Evolutionary conservation across 116 monocot genomes (phyloP).

Genomic region (Cymodocea nodosa): DNA sequence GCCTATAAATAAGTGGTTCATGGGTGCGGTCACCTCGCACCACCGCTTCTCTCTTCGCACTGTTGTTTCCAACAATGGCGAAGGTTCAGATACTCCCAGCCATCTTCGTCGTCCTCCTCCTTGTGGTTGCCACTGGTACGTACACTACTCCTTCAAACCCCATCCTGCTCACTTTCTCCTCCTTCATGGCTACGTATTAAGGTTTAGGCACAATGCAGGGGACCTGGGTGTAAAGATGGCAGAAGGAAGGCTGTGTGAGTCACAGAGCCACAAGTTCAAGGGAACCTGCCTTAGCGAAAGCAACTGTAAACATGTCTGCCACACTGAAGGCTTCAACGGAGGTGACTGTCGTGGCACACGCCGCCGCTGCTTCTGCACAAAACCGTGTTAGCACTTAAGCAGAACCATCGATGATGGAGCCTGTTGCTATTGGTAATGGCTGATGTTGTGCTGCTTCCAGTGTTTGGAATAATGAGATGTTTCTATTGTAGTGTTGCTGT

Average conservation of each 20-base stretch:
- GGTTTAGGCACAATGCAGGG: neutral
- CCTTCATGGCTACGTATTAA: neutral
- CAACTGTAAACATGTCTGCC: conserved; percentile 50
- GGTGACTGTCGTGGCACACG: conserved; percentile 46
- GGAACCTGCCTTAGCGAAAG: conserved; percentile 22
- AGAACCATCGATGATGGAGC: too few species aligned
- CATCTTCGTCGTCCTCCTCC: conserved; percentile 5
- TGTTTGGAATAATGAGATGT: too few species aligned
- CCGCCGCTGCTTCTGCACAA: conserved; percentile 48
- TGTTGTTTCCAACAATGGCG: neutral
- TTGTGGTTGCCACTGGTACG: conserved; percentile 5
- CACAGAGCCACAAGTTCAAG: conserved; percentile 48
- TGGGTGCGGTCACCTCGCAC: too few species aligned
- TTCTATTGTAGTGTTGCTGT: too few species aligned
- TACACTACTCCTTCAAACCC: neutral
- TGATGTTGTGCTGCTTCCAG: too few species aligned
- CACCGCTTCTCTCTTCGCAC: too few species aligned
- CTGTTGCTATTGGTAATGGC: too few species aligned
- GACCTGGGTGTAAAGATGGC: conserved; percentile 13
- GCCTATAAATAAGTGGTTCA: too few species aligned
- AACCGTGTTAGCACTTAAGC: conserved; percentile 15
- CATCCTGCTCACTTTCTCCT: neutral
- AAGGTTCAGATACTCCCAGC: neutral
- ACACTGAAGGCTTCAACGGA: conserved; percentile 45
- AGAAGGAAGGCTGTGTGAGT: conserved; percentile 34